Evolutionary conservation across 306 rosid species (phyloP), one percentile per base, ranked within the genome.

Genomic region (Castanea crenata): DNA sequence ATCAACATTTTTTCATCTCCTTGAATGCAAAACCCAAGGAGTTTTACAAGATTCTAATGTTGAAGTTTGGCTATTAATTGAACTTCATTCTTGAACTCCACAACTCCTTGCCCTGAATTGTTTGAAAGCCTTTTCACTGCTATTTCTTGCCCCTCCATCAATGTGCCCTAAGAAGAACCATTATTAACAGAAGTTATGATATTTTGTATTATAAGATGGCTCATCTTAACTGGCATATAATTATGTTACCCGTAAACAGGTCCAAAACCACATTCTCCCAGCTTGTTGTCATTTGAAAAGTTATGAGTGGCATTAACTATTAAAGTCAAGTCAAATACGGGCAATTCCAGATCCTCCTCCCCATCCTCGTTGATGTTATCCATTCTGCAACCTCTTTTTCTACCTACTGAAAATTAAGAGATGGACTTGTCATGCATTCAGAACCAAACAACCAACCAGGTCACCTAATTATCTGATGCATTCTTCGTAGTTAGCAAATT

Each of bases 251-350:
- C 6, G 59, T 83, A 90, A 19, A 92, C 93, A 5, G 84, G 85
- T 19, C 93, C 97, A 75, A 92, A 92, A 25, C 91, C 91, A 51
- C 94, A 93, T 83, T 91, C 81, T 1, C 91, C 91, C 8, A 89
- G 85, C 83, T 81, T 91, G 1, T 86, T 83, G 31, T 68, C 6
- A 19, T 15, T 20, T 35, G 96, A 84, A 65, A 91, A 91, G 69
- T 83, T 73, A 55, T 76, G 56, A 0, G 96, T 91, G 5, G 92
- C 93, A 20, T 4, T 55, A 5, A 58, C 64, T 84, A 91, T 70
- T 3, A 77, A 18, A 31, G 80, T 4, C 9, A 87, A 65, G 55
- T 87, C 82, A 20, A 89, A 83, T 3, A 85, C 58, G 0, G 90
- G 91, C 7, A 89, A 86, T 25, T 89, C 92, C 27, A 82, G 13